Conservation (phyloP, 371 early-diverging fungal genomes). For the Circinella umbellata region DNA sequence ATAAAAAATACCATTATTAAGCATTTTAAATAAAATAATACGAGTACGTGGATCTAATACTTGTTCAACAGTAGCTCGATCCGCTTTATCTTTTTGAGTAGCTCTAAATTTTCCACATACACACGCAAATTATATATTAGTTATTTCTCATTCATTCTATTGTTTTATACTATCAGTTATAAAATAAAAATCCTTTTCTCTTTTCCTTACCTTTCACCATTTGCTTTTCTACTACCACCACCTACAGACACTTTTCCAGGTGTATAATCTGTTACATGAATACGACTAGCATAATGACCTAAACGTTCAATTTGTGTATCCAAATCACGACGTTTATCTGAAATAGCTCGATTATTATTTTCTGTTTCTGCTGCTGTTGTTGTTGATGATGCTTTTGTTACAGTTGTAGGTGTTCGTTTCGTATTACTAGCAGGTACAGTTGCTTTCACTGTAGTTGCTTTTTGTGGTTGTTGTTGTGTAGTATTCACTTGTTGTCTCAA, state of each 20-base stretch:
- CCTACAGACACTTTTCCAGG: conserved; percentile 46
- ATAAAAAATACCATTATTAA: conserved; percentile 88
- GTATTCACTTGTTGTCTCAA: conserved; percentile 65
- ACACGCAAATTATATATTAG: too few relatives aligned
- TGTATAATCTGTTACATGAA: conserved; percentile 60
- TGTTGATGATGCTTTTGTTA: conserved; percentile 25
- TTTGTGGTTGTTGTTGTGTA: conserved; percentile 17
- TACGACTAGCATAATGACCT: conserved; percentile 64
- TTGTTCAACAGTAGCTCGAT: conserved; percentile 97
- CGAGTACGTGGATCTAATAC: conserved; percentile 98
- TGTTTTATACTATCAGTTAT: too few relatives aligned
- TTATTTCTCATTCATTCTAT: too few relatives aligned
- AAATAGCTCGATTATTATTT: conserved; percentile 5
- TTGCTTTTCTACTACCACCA: conserved; percentile 79
- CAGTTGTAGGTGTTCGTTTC: too few relatives aligned
- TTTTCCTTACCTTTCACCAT: conserved; percentile 69
- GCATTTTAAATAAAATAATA: conserved; percentile 95
- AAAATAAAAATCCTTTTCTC: too few relatives aligned
- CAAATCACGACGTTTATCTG: conserved; percentile 38
- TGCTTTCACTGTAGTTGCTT: conserved; percentile 28
- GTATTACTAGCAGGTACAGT: conserved; percentile 31
- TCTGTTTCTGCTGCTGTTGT: conserved; percentile 19
- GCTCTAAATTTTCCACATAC: too few relatives aligned
- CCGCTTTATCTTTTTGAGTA: conserved; percentile 86
- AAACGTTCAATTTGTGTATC: conserved; percentile 64